Percentiles rank a stretch among this genome's conserved stretches.
Evolutionary conservation across 2,329 filamentous ascomycete genomes (phyloP).

Genomic region (Elsinoe perseae): DNA sequence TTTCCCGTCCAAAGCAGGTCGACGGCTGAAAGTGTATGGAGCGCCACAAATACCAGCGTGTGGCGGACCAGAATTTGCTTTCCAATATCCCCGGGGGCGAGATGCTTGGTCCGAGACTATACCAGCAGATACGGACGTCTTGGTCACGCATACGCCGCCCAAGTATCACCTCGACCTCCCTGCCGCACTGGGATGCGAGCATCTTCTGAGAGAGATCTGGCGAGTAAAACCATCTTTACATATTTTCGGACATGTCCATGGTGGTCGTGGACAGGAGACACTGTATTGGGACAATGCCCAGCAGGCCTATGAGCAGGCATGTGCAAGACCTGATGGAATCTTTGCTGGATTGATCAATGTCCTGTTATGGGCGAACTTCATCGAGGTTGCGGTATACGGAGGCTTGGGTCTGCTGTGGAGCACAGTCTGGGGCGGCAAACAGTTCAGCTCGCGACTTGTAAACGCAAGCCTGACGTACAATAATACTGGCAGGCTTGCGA

Average conservation of each 20-base stretch:
- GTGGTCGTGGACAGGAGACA: constrained; percentile 59
- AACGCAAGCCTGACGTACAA: constrained; percentile 52
- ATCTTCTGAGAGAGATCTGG: constrained; percentile 63
- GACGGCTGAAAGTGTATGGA: constrained; percentile 66
- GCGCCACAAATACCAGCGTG: constrained; percentile 71
- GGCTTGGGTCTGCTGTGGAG: constrained; percentile 52
- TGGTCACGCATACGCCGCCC: constrained; percentile 76
- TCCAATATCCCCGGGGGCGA: constrained; percentile 60
- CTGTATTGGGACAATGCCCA: constrained; percentile 71
- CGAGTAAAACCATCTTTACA: constrained; percentile 67
- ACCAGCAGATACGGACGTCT: constrained; percentile 64
- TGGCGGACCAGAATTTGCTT: constrained; percentile 64
- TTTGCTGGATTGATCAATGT: constrained; percentile 33
- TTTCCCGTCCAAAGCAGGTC: constrained; percentile 44
- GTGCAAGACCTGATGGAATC: constrained; percentile 35
- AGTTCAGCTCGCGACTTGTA: constrained; percentile 41
- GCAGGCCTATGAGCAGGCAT: constrained; percentile 60
- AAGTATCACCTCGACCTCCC: constrained; percentile 61
- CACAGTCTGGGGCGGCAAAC: constrained; percentile 49
- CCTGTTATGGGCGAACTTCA: constrained; percentile 44
- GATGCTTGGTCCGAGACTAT: constrained; percentile 68
- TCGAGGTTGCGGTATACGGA: constrained; percentile 46
- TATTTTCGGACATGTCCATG: constrained; percentile 81
- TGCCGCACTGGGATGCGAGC: constrained; percentile 48
- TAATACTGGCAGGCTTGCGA: constrained; percentile 42